Conservation (phyloP, 2,329 filamentous ascomycete genomes). For the Epichloe sylvatica region DNA sequence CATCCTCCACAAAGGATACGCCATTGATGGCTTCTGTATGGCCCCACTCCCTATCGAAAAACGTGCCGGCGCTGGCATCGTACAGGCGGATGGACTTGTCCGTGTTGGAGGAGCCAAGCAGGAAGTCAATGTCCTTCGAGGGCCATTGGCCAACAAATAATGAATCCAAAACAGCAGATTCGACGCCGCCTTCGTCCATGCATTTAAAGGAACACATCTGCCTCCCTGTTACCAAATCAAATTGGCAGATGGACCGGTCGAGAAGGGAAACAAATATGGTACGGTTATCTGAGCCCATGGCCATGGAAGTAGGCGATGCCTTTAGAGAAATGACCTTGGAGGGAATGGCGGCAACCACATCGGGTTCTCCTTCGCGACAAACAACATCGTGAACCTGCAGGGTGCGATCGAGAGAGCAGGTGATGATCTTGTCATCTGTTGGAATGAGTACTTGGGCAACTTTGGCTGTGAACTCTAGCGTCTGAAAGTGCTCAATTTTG, state of each 20-base stretch:
- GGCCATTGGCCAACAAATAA: conserved; percentile 49
- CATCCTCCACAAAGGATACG: conserved; percentile 53
- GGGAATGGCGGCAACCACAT: conserved; percentile 62
- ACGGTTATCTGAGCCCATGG: conserved; percentile 47
- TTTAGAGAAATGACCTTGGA: conserved; percentile 69
- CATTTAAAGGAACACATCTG: conserved; percentile 65
- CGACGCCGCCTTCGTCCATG: conserved; percentile 62
- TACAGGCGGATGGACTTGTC: conserved; percentile 94
- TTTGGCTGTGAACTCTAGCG: conserved; percentile 80
- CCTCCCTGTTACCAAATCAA: conserved; percentile 53
- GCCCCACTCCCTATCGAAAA: conserved; percentile 83
- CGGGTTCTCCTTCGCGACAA: conserved; percentile 48
- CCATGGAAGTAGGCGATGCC: conserved; percentile 75
- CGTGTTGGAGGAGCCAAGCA: conserved; percentile 82
- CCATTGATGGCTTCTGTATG: conserved; percentile 91
- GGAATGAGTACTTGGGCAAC: conserved; percentile 66
- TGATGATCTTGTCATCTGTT: conserved; percentile 61
- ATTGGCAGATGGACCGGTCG: conserved; percentile 47
- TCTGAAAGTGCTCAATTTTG: conserved; percentile 69
- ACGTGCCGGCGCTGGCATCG: conserved; percentile 58
- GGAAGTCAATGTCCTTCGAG: conserved; percentile 44
- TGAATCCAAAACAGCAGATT: conserved; percentile 72
- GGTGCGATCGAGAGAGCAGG: conserved; percentile 78
- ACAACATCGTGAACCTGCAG: conserved; percentile 70
- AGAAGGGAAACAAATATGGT: conserved; percentile 45